Conservation (phyloP, 129 eudicot genomes). For the Chrysanthemum seticuspe region DNA sequence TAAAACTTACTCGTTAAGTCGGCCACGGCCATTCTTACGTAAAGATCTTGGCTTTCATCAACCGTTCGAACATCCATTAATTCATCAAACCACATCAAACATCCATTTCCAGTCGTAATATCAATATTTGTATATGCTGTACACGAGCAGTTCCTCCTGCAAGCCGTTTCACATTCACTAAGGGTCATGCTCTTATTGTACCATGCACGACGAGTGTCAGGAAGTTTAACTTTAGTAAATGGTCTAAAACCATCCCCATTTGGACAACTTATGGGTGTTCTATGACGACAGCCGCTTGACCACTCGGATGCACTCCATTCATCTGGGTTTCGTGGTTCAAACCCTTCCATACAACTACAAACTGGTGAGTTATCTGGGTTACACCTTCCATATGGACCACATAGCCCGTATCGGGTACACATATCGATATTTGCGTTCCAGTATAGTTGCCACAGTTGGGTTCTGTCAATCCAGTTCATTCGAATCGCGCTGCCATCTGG, state of each 20-base stretch:
- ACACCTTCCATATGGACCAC: conserved; percentile 5
- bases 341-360: conserved; percentile 20
- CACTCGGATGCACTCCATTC: neutral
- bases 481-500: conserved; percentile 8
- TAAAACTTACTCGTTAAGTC: conserved; percentile 26
- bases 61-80: conserved; percentile 19
- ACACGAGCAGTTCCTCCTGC: conserved; percentile 31
- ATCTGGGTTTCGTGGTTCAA: conserved; percentile 9
- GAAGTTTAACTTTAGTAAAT: conserved; percentile 26
- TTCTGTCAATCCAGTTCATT: neutral
- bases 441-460: neutral
- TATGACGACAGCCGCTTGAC: conserved; percentile 1
- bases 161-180: conserved; percentile 19
- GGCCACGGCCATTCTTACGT: conserved; percentile 22
- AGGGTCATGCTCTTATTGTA: conserved; percentile 25
- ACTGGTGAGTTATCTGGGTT: neutral
- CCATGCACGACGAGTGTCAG: conserved; percentile 24
- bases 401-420: neutral
- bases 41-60: conserved; percentile 27
- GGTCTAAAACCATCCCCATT: conserved; percentile 24
- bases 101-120: conserved; percentile 40
- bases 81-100: conserved; percentile 32
- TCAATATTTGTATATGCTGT: conserved; percentile 34
- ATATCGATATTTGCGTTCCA: neutral
- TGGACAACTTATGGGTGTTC: conserved; percentile 2